Base-by-base conservation (phyloP, 2,329 filamentous ascomycete genomes). In the Fusarium pseudograminearum region DNA sequence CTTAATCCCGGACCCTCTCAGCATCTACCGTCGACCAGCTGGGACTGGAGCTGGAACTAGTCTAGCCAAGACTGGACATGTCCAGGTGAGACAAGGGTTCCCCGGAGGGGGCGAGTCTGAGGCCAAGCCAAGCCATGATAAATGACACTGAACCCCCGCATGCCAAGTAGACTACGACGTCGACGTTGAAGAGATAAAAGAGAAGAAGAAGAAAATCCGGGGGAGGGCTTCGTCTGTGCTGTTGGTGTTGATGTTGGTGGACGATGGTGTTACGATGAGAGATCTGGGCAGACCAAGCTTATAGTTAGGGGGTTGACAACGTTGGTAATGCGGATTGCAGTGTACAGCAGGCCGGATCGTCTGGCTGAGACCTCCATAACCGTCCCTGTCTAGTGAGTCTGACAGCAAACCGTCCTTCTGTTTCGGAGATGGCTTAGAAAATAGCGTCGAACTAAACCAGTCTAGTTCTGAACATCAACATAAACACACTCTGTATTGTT, bases 1-100 rank as follows among this genome's bases (percentile, higher is more conserved):
- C 60, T 54, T 66, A 55, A 64, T 50, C 34, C 67, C 57, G 53
- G 67, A 61, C 52, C 50, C 63, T 60, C 47, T 38, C 26, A n/a
- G 24, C 48, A 57, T 64, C 62, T 55, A 61, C 50, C 53, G n/a
- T 55, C 16, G 15, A 18, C 5, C 47, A 50, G 34, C 33, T 10
- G 4, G 9, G 26, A 18, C 40, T 42, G 3, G 40, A 16, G 8
- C 31, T 34, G 7, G 40, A 16, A 12, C 31, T 34, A 24, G 22
- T 18, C 16, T n/a, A 28, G 48, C 22, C 48, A 40, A 40, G 33
- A 26, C 18, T 46, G 47, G 47, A 18, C 24, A 22, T 40, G 33
- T 51, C 20, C 48, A 51, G 33, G 48, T 51, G 48, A 41, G 33
- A 52, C 48, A 40, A 52, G 48, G 48, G 58, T 55, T 61, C 26